These are phyloP conservation scores for Inga laurina DNA, from an alignment of 306 rosid genomes.

Conservation along the genomic window DNA sequence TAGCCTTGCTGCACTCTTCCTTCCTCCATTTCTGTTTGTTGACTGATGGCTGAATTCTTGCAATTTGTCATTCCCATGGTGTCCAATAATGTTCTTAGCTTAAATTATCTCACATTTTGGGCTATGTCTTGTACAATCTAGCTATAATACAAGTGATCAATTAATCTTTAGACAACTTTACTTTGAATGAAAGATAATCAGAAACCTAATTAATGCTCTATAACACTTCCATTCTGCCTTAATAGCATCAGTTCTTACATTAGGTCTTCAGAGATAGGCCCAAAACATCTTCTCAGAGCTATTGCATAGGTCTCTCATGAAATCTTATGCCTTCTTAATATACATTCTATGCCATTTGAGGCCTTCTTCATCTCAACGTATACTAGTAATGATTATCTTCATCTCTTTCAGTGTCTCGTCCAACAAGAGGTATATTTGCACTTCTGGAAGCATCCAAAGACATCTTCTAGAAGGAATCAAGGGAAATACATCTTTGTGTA, in stretches of 20 bases:
- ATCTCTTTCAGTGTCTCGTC: no score
- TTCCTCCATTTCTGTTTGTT: not conserved
- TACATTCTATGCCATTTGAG: not conserved
- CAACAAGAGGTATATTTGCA: no score
- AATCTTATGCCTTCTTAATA: not conserved
- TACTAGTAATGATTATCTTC: no score
- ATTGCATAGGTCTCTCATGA: not conserved
- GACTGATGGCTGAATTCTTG: not conserved
- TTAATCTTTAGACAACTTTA: not conserved
- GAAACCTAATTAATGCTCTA: not conserved
- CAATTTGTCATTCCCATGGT: not conserved
- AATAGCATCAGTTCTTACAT: not conserved
- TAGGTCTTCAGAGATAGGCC: not conserved
- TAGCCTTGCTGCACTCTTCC: not conserved
- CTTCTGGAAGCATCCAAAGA: no score
- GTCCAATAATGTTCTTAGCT: not conserved
- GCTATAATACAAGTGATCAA: not conserved
- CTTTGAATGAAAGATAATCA: not conserved
- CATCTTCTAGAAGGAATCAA: no score
- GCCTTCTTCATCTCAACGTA: no score
- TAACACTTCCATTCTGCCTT: not conserved
- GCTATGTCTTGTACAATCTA: not conserved
- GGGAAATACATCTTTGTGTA: no score
- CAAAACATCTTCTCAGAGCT: not conserved
- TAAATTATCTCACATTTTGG: not conserved